Conservation (phyloP, 2,329 filamentous ascomycete species). For the Claviceps cyperi region DNA sequence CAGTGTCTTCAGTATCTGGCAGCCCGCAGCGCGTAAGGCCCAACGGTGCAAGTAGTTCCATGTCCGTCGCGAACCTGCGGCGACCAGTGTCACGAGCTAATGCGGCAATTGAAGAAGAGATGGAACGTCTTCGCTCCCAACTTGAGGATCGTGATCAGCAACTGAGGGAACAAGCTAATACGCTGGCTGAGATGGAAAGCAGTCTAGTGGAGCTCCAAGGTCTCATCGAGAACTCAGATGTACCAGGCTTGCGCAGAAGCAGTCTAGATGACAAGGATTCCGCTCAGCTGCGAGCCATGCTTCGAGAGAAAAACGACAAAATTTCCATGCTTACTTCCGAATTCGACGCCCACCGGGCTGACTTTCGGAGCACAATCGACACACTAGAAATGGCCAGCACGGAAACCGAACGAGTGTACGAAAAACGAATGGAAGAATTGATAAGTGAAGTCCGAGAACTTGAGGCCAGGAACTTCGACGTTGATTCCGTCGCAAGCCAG, state of each 20-base stretch:
- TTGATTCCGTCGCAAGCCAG: constrained; percentile 80
- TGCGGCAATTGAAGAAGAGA: constrained; percentile 49
- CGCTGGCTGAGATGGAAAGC: constrained; percentile 77
- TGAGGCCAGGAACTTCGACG: constrained; percentile 71
- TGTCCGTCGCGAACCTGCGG: constrained; percentile 39
- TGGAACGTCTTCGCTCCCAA: constrained; percentile 56
- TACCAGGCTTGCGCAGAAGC: constrained; percentile 25
- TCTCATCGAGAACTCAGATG: constrained; percentile 47
- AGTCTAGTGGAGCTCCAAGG: constrained; percentile 64
- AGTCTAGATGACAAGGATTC: constrained; percentile 57
- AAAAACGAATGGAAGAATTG: constrained; percentile 77
- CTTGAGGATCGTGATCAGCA: constrained; percentile 76
- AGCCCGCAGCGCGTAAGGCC: constrained; percentile 36
- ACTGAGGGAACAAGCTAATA: constrained; percentile 73
- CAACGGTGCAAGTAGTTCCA: constrained; percentile 39
- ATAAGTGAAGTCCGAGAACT: constrained; percentile 72
- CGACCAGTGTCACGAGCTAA: constrained; percentile 41
- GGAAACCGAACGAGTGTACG: constrained; percentile 91
- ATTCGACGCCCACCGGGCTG: constrained; percentile 86
- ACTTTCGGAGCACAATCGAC: constrained; percentile 94
- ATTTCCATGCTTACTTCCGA: constrained; percentile 86
- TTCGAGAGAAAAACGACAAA: constrained; percentile 94
- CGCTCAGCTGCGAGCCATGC: constrained; percentile 59
- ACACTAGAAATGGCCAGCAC: constrained; percentile 89
- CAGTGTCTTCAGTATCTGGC: constrained; percentile 27